Percentiles rank a stretch among this genome's conserved stretches.
Conservation (phyloP, 2,329 filamentous ascomycete genomes). For the Paramyrothecium sp. region DNA sequence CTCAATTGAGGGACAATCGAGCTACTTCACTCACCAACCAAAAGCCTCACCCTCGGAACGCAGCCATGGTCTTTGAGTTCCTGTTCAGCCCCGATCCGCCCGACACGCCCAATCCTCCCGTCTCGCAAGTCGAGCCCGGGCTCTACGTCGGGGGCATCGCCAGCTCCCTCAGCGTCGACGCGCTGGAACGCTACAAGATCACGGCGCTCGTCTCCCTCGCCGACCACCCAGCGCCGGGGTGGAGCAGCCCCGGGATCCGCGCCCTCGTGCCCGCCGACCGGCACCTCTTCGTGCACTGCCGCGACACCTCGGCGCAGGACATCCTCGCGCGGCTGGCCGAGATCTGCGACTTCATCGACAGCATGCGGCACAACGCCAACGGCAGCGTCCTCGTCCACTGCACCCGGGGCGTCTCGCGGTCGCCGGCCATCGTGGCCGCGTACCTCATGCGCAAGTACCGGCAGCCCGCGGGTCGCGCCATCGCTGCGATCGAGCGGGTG, state of each 20-base stretch:
- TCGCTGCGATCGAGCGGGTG: conserved; percentile 17
- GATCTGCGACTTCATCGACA: conserved; percentile 24
- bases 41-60: too few species aligned
- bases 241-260: conserved; percentile 14
- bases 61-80: neutral
- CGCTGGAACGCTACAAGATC: conserved; percentile 17
- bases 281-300: conserved; percentile 20
- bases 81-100: neutral
- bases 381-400: conserved; percentile 28
- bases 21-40: too few species aligned
- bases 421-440: conserved; percentile 25
- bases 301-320: conserved; percentile 20
- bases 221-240: conserved; percentile 14
- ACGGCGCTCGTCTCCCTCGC: conserved; percentile 20
- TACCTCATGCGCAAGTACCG: conserved; percentile 28
- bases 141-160: conserved; percentile 20
- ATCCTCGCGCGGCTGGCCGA: conserved; percentile 16
- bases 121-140: conserved; percentile 16
- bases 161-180: conserved; percentile 16
- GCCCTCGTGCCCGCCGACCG: conserved; percentile 15
- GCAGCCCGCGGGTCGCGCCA: conserved; percentile 8
- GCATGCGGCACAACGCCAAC: conserved; percentile 4
- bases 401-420: conserved; percentile 30
- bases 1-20: too few species aligned
- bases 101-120: conserved; percentile 6